These are phyloP conservation scores for Phytopythium aichiense DNA, from an alignment of 352 stramenopile genomes.

Conservation along the genomic window DNA sequence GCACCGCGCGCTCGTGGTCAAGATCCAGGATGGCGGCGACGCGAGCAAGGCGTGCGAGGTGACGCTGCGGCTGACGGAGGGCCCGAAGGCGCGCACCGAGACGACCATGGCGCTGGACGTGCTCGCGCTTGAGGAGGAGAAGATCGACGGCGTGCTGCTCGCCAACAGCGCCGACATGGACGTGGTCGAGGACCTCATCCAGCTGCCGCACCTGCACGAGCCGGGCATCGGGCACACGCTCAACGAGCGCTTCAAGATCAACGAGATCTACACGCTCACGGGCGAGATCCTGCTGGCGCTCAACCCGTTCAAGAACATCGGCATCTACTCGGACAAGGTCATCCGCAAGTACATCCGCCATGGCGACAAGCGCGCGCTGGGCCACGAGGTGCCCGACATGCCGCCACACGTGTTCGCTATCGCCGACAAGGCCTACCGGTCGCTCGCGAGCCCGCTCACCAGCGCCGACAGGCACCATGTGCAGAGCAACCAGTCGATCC, in stretches of 20 bases:
- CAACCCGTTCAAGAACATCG: slow-evolving; percentile 86
- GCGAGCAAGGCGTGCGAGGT: slow-evolving; percentile 25
- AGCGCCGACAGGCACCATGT: slow-evolving; percentile 13
- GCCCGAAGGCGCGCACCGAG: slow-evolving; percentile 41
- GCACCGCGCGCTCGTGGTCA: slow-evolving; percentile 55
- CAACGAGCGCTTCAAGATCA: slow-evolving; percentile 89
- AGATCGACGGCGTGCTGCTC: slow-evolving; percentile 52
- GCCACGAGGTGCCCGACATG: slow-evolving; percentile 67
- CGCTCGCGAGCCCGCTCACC: slow-evolving; percentile 59
- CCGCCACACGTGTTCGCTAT: slow-evolving; percentile 91
- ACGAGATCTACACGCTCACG: slow-evolving; percentile 93
- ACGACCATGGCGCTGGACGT: slow-evolving; percentile 50
- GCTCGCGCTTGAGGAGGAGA: slow-evolving; percentile 59
- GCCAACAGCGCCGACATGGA: slow-evolving; percentile 87
- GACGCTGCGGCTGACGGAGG: slow-evolving; percentile 49
- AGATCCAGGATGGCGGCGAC: slow-evolving; percentile 22
- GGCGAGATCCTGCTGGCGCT: slow-evolving; percentile 83
- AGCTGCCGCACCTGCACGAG: slow-evolving; percentile 92
- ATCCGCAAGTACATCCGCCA: slow-evolving; percentile 86
- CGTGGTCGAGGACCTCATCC: slow-evolving; percentile 91
- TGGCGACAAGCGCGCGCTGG: slow-evolving; percentile 65
- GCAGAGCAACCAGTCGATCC: slow-evolving; percentile 85
- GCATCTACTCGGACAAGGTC: slow-evolving; percentile 85
- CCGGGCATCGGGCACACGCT: slow-evolving; percentile 92
- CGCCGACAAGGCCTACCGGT: slow-evolving; percentile 85